phyloP scores from a whole-genome alignment of 2,329 filamentous ascomycete genomes.

The Cercospora zeae-maydis region DNA sequence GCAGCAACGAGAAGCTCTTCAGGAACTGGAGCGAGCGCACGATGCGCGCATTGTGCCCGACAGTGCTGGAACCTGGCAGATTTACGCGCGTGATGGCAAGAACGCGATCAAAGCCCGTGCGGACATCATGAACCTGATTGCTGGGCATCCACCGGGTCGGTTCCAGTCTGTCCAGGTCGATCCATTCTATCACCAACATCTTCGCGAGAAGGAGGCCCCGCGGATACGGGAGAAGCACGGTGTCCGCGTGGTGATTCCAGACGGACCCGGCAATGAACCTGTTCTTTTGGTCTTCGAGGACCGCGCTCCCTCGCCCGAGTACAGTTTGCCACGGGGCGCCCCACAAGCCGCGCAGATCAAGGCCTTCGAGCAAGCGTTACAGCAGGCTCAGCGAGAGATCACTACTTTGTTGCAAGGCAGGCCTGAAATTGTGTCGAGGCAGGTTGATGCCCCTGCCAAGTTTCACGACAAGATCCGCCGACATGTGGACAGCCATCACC shows the following conservation, averaged over 20 bases:
- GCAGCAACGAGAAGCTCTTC: constrained; percentile 73
- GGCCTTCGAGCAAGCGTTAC: constrained; percentile 55
- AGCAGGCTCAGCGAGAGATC: constrained; percentile 58
- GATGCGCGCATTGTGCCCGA: constrained; percentile 80
- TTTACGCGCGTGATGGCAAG: constrained; percentile 83
- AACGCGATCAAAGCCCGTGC: constrained; percentile 72
- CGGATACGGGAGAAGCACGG: constrained; percentile 65
- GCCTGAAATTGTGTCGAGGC: constrained; percentile 52
- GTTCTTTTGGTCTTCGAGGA: constrained; percentile 74
- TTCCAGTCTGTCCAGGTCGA: constrained; percentile 67
- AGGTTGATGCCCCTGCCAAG: constrained; percentile 55
- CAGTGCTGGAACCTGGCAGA: constrained; percentile 74
- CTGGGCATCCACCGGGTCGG: constrained; percentile 68
- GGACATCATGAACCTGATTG: constrained; percentile 70
- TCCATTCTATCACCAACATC: constrained; percentile 73
- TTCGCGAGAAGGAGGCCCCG: constrained; percentile 61
- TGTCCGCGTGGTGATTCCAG: constrained; percentile 70
- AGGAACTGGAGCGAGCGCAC: constrained; percentile 74
- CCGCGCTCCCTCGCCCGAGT: constrained; percentile 50
- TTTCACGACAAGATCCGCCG: constrained; percentile 62
- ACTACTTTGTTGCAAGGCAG: constrained; percentile 53
- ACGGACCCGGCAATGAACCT: constrained; percentile 51
- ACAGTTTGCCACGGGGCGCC: constrained; percentile 54
- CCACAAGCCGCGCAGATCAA: constrained; percentile 55
- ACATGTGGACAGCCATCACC: constrained; percentile 57